phyloP scores from a whole-genome alignment of 2,329 filamentous ascomycete genomes.

The Sporothrix brunneoviolacea region DNA sequence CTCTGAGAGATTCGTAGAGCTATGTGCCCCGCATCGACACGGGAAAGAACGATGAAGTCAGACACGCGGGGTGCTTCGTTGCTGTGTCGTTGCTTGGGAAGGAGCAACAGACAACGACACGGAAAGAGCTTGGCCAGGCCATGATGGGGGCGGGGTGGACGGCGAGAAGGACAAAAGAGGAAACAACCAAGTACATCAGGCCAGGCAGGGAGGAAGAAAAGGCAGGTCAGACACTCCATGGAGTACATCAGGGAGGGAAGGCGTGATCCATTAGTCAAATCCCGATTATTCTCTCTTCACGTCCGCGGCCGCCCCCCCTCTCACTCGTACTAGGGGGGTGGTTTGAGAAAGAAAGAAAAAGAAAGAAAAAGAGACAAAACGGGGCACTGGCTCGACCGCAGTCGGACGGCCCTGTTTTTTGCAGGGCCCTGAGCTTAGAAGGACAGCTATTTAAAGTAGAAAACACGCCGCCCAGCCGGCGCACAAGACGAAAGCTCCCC shows the following conservation, averaged over 20 bases:
- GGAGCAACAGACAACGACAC: not conserved
- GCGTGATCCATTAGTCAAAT: conserved; percentile 19
- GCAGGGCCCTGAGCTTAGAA: not conserved
- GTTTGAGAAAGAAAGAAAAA: not conserved
- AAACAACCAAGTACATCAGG: conserved; percentile 1
- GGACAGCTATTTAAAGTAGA: conserved; percentile 7
- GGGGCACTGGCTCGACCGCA: not conserved
- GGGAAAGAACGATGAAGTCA: not conserved
- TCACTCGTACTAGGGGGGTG: not conserved
- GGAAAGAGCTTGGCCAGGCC: no score
- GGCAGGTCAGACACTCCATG: not conserved
- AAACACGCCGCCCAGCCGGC: not conserved
- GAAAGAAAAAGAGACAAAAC: not conserved
- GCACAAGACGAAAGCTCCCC: not conserved
- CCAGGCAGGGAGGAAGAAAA: not conserved
- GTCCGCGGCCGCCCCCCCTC: not conserved
- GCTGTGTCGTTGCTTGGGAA: not conserved
- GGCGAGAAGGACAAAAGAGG: not conserved
- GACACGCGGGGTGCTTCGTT: not conserved
- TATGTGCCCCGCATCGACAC: no score
- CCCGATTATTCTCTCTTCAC: conserved; percentile 1
- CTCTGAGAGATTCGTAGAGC: no score
- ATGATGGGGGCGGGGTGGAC: not conserved
- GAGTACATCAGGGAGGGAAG: conserved; percentile 12
- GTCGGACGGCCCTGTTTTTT: conserved; percentile 3